phyloP scores from a whole-genome alignment of 2,329 filamentous ascomycete species.

The Anthostomella pinea region DNA sequence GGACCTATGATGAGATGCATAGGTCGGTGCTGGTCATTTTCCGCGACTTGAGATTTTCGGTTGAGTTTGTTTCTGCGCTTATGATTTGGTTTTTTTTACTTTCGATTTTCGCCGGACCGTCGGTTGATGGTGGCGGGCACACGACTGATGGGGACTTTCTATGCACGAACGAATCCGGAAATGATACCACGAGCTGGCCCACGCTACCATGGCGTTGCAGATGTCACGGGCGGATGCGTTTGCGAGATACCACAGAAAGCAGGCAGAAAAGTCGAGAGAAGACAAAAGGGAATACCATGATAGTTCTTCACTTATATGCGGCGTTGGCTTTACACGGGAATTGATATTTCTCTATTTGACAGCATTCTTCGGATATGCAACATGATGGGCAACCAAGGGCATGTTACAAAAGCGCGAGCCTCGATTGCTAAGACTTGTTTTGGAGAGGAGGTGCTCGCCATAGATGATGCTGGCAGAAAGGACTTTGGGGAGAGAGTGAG shows the following conservation, averaged over 20 bases:
- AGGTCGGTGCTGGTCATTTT: conserved; percentile 40
- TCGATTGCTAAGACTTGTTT: no score
- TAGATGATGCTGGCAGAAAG: no score
- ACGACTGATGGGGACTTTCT: conserved; percentile 34
- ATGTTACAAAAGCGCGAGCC: no score
- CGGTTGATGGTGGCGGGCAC: conserved; percentile 23
- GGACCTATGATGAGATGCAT: conserved; percentile 41
- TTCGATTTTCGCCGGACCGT: conserved; percentile 22
- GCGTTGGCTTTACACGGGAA: conserved; percentile 10
- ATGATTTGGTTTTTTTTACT: conserved; percentile 15
- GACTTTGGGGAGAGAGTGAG: no score
- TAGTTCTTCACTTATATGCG: conserved; percentile 16
- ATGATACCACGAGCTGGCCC: conserved; percentile 35
- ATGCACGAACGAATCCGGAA: conserved; percentile 31
- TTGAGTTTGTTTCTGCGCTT: conserved; percentile 21
- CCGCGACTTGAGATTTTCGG: conserved; percentile 4
- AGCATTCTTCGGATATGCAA: no score
- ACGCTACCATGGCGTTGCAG: conserved; percentile 32
- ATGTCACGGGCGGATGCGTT: conserved; percentile 29
- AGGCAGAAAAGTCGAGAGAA: conserved; percentile 27
- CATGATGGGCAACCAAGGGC: no score
- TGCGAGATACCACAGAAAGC: conserved; percentile 34
- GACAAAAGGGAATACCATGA: conserved; percentile 25
- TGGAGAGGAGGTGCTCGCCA: no score
- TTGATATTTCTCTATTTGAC: conserved; percentile 6